These are phyloP conservation scores for Megacollybia marginata DNA, from an alignment of 768 basidiomycete species.

Conservation along the genomic window DNA sequence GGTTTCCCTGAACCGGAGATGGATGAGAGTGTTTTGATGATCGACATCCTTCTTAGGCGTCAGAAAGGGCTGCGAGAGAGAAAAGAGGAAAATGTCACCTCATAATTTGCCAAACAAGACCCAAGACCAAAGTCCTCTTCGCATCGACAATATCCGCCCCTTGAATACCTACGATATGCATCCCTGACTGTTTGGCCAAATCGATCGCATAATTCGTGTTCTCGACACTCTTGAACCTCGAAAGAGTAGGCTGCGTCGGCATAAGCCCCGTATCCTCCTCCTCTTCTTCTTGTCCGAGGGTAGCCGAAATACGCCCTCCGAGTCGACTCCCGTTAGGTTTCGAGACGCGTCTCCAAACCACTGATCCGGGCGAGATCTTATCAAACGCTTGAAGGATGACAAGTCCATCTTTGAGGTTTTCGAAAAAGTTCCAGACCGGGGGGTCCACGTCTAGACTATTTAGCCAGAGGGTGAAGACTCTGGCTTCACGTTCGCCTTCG, in stretches of 20 bases:
- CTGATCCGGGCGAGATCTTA: slow-evolving; percentile 87
- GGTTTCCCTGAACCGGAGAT: slow-evolving; percentile 74
- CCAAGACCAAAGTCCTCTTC: slow-evolving; percentile 86
- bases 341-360: slow-evolving; percentile 93
- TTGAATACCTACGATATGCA: slow-evolving; percentile 97
- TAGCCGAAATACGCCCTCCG: slow-evolving; percentile 27
- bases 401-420: slow-evolving; percentile 90
- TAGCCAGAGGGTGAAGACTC: slow-evolving; percentile 97
- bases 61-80: neutral
- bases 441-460: slow-evolving; percentile 97
- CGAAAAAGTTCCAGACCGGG: slow-evolving; percentile 92
- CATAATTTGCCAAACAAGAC: slow-evolving; percentile 98
- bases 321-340: slow-evolving; percentile 74
- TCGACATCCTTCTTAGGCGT: slow-evolving; percentile 57
- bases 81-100: slow-evolving; percentile 39
- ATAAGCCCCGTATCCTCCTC: slow-evolving; percentile 78
- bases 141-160: slow-evolving; percentile 97
- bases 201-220: slow-evolving; percentile 97
- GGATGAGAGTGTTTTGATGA: slow-evolving; percentile 79
- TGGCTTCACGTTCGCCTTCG: slow-evolving; percentile 96
- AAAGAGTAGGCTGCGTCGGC: slow-evolving; percentile 77
- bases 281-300: slow-evolving; percentile 39
- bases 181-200: slow-evolving; percentile 83
- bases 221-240: slow-evolving; percentile 95
- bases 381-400: slow-evolving; percentile 95